Evolutionary conservation across 768 basidiomycete genomes (phyloP).

Genomic region (Agaricus bisporus): DNA sequence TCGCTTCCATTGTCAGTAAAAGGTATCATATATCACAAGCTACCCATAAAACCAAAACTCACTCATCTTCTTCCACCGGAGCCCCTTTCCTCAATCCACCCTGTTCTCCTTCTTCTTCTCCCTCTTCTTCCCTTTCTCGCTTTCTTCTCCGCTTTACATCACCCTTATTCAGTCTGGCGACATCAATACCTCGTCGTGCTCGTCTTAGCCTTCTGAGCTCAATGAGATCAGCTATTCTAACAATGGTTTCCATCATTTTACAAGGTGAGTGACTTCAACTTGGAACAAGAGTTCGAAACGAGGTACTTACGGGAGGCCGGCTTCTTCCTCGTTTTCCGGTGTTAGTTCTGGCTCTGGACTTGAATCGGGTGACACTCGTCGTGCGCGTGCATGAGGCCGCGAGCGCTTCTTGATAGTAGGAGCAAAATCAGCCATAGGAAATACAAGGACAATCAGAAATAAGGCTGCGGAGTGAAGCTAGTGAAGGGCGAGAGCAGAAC

Average conservation of each 20-base stretch:
- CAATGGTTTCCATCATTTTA: background rate
- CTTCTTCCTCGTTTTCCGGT: slow-evolving; percentile 33
- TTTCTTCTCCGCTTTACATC: slow-evolving; percentile 71
- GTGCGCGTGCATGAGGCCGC: slow-evolving; percentile 54
- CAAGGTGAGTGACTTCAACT: background rate
- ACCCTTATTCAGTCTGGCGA: slow-evolving; percentile 77
- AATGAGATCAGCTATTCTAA: slow-evolving; percentile 75
- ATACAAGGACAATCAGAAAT: slow-evolving; percentile 13
- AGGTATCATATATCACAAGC: background rate
- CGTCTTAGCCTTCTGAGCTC: slow-evolving; percentile 75
- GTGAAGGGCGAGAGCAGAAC: background rate
- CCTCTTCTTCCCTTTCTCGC: slow-evolving; percentile 41
- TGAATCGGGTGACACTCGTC: slow-evolving; percentile 41
- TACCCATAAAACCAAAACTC: slow-evolving; percentile 19
- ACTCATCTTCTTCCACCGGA: slow-evolving; percentile 56
- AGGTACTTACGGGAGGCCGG: slow-evolving; percentile 44
- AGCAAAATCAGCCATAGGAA: slow-evolving; percentile 7
- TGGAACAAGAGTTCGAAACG: background rate
- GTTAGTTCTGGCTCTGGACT: slow-evolving; percentile 29
- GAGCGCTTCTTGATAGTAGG: slow-evolving; percentile 70
- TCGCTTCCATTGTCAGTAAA: slow-evolving; percentile 33
- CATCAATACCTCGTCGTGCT: slow-evolving; percentile 78
- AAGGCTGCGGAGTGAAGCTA: background rate
- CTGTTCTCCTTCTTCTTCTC: slow-evolving; percentile 19
- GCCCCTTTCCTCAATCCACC: slow-evolving; percentile 55